phyloP scores from a whole-genome alignment of 768 basidiomycete genomes.

The Boletus sp. region DNA sequence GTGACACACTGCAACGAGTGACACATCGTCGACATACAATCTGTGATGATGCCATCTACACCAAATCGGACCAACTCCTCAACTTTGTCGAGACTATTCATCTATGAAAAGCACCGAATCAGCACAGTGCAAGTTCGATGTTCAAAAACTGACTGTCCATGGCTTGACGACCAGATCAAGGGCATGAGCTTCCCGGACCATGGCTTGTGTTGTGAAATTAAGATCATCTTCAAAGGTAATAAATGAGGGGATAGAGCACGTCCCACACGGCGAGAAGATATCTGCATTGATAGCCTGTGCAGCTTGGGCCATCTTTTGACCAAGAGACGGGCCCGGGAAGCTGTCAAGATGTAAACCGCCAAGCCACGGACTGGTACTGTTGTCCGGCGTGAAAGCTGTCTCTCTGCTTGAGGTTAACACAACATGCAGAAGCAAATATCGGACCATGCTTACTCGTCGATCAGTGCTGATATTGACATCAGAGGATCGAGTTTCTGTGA shows the following conservation, averaged over 20 bases:
- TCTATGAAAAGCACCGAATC: conserved; percentile 34
- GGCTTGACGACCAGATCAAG: conserved; percentile 64
- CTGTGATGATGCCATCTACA: conserved; percentile 77
- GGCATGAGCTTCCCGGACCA: conserved; percentile 65
- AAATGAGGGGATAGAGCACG: conserved; percentile 34
- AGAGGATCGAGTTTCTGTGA: conserved; percentile 51
- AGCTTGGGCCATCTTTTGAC: conserved; percentile 62
- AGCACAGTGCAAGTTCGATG: not conserved
- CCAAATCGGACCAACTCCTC: conserved; percentile 59
- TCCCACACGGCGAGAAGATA: conserved; percentile 61
- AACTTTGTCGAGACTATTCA: conserved; percentile 57
- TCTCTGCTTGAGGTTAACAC: conserved; percentile 29
- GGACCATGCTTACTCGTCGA: conserved; percentile 50
- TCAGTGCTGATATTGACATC: conserved; percentile 60
- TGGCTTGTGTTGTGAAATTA: conserved; percentile 61
- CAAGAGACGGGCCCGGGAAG: conserved; percentile 61
- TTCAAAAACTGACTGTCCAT: conserved; percentile 57
- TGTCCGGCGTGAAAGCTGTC: conserved; percentile 39
- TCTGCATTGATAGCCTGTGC: conserved; percentile 61
- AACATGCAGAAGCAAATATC: not conserved
- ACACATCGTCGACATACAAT: conserved; percentile 43
- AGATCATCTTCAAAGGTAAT: conserved; percentile 46
- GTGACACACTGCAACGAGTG: not conserved
- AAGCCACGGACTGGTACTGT: conserved; percentile 59
- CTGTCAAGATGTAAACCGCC: conserved; percentile 59